Percentiles rank a stretch among this genome's conserved stretches.
These are phyloP conservation scores for Gymnopus androsaceus DNA, from an alignment of 1,284 basidiomycete genomes.

Conservation along the genomic window DNA sequence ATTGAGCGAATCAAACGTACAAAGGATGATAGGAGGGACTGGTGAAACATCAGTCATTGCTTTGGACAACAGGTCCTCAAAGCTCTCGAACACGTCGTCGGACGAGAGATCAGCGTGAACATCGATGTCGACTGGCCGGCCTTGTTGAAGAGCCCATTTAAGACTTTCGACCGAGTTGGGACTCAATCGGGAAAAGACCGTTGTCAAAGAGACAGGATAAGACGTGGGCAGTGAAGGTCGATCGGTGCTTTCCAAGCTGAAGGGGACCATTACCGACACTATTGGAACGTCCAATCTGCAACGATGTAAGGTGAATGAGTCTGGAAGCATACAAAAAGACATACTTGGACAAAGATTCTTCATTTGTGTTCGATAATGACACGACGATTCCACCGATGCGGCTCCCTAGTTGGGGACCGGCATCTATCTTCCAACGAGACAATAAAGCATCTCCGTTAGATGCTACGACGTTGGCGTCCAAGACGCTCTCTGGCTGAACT, in stretches of 20 bases:
- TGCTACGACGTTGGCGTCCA: conserved; percentile 65
- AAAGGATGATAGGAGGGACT: conserved; percentile 68
- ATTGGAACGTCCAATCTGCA: conserved; percentile 44
- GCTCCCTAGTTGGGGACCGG: conserved; percentile 44
- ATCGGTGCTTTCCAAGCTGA: conserved; percentile 50
- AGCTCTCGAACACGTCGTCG: conserved; percentile 65
- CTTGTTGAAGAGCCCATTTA: conserved; percentile 62
- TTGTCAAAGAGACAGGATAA: conserved; percentile 53
- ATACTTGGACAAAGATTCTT: conserved; percentile 44
- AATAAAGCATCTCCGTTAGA: conserved; percentile 41
- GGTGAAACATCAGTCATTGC: conserved; percentile 47
- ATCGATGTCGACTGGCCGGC: conserved; percentile 68
- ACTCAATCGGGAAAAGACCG: conserved; percentile 52
- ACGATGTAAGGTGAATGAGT: not conserved
- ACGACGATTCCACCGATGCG: conserved; percentile 57
- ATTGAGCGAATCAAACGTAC: conserved; percentile 47
- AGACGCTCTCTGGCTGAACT: conserved; percentile 60
- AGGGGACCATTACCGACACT: conserved; percentile 57
- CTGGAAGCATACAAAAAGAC: conserved; percentile 17
- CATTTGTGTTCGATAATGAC: conserved; percentile 41
- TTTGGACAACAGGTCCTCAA: conserved; percentile 75
- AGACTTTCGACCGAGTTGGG: conserved; percentile 54
- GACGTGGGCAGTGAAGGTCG: conserved; percentile 41
- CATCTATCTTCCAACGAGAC: conserved; percentile 54
- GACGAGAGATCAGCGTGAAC: conserved; percentile 56